phyloP scores from a whole-genome alignment of 371 early-diverging fungal species.

The Funneliformis caledonium region DNA sequence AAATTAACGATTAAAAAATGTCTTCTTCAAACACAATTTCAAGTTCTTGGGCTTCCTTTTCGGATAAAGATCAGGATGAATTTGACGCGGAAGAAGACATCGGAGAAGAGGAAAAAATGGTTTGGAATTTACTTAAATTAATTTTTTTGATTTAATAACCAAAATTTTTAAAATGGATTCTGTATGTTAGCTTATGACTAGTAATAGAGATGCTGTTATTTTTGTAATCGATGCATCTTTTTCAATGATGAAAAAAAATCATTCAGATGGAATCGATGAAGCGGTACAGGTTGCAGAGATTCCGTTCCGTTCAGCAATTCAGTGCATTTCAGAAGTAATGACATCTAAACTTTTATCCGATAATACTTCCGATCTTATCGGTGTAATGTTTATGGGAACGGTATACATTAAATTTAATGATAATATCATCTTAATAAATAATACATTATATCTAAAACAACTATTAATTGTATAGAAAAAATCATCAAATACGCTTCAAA shows the following conservation, averaged over 20 bases:
- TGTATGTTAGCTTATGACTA: constrained; percentile 6
- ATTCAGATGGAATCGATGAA: constrained; percentile 40
- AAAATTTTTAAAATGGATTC: background rate
- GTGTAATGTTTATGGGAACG: constrained; percentile 68
- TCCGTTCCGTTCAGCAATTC: constrained; percentile 56
- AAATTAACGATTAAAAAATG: too few species aligned
- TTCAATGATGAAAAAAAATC: constrained; percentile 55
- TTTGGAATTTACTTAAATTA: background rate
- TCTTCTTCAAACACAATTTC: too few species aligned
- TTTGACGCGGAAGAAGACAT: constrained; percentile 14
- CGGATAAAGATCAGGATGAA: background rate
- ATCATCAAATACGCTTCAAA: constrained; percentile 54
- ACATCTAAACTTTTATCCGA: constrained; percentile 59
- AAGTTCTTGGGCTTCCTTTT: too few species aligned
- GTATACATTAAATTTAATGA: constrained; percentile 50
- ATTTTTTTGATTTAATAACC: background rate
- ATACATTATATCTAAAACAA: background rate
- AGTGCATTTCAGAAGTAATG: constrained; percentile 54
- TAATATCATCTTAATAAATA: background rate
- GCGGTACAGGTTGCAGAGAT: constrained; percentile 41
- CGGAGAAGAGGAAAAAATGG: constrained; percentile 8
- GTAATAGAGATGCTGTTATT: constrained; percentile 59
- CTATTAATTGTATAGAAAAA: constrained; percentile 42
- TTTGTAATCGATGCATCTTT: constrained; percentile 70
- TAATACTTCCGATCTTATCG: constrained; percentile 61